Conservation (phyloP, 805 yeast species). For the Ogataea nonfermentans region DNA sequence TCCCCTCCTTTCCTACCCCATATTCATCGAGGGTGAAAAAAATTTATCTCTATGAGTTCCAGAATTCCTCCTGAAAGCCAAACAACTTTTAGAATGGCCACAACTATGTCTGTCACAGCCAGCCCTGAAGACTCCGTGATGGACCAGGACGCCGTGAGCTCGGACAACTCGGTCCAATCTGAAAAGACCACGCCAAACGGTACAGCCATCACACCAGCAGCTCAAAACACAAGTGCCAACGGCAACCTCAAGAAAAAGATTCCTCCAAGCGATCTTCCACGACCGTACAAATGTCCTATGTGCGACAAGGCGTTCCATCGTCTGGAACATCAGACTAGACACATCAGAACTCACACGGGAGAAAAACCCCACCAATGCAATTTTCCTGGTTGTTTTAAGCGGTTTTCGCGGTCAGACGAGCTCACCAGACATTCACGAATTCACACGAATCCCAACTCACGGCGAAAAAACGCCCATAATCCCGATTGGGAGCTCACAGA, state of each 20-base stretch:
- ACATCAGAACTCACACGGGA: constrained; percentile 90
- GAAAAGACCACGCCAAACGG: constrained; percentile 1
- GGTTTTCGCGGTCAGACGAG: constrained; percentile 80
- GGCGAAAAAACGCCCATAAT: constrained; percentile 29
- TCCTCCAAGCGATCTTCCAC: constrained; percentile 28
- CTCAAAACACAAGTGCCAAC: constrained; percentile 22
- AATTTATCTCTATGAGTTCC: constrained; percentile 20
- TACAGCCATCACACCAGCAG: constrained; percentile 22
- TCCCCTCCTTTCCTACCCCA: constrained; percentile 9
- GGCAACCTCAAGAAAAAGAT: constrained; percentile 24
- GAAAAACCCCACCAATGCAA: constrained; percentile 87
- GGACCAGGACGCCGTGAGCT: background rate
- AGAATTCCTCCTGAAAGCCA: constrained; percentile 30
- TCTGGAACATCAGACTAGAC: constrained; percentile 88
- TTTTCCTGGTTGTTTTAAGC: constrained; percentile 79
- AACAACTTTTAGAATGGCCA: constrained; percentile 32
- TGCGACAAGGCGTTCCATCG: constrained; percentile 87
- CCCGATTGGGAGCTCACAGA: constrained; percentile 17
- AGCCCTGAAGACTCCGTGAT: constrained; percentile 1
- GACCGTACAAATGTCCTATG: constrained; percentile 83
- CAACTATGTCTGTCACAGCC: constrained; percentile 13
- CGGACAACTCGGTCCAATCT: background rate
- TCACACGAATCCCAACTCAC: constrained; percentile 57
- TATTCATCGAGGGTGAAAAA: constrained; percentile 7
- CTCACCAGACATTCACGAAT: constrained; percentile 82